Evolutionary conservation across 1,284 basidiomycete genomes (phyloP).

Genomic region (Moniliella sp.): DNA sequence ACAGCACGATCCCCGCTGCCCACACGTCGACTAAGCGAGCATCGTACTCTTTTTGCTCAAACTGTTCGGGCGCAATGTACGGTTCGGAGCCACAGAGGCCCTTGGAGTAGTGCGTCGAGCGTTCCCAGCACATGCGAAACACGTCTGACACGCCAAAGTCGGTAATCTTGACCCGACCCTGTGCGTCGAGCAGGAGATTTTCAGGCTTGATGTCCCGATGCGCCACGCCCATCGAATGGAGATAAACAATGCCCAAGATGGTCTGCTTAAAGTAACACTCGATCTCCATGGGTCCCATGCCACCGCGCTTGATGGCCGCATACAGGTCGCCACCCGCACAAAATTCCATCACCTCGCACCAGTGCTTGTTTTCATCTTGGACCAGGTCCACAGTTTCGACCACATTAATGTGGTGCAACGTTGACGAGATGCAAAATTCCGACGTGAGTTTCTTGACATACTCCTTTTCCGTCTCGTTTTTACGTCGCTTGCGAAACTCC

Average conservation of each 20-base stretch:
- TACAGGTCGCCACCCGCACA: constrained; percentile 81
- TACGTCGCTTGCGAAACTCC: constrained; percentile 90
- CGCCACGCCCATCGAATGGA: constrained; percentile 85
- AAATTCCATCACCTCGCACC: constrained; percentile 99
- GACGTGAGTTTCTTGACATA: constrained; percentile 98
- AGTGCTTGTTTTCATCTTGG: constrained; percentile 81
- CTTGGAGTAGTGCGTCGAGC: constrained; percentile 84
- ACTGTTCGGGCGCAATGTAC: constrained; percentile 94
- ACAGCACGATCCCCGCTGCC: constrained; percentile 90
- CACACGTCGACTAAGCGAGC: constrained; percentile 90
- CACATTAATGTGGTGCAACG: constrained; percentile 80
- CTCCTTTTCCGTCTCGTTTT: constrained; percentile 96
- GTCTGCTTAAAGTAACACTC: constrained; percentile 98
- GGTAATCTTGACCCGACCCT: constrained; percentile 90
- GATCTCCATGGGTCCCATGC: constrained; percentile 78
- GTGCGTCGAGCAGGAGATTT: constrained; percentile 77
- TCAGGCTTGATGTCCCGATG: constrained; percentile 96
- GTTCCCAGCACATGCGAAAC: constrained; percentile 91
- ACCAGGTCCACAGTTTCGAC: constrained; percentile 97
- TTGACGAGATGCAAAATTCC: constrained; percentile 96
- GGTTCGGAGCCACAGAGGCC: constrained; percentile 91
- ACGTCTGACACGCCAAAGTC: constrained; percentile 97
- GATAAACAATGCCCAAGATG: constrained; percentile 61
- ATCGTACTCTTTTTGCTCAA: constrained; percentile 87
- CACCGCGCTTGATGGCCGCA: constrained; percentile 88